phyloP scores from a whole-genome alignment of 1,284 basidiomycete genomes.

The Grifola frondosa region DNA sequence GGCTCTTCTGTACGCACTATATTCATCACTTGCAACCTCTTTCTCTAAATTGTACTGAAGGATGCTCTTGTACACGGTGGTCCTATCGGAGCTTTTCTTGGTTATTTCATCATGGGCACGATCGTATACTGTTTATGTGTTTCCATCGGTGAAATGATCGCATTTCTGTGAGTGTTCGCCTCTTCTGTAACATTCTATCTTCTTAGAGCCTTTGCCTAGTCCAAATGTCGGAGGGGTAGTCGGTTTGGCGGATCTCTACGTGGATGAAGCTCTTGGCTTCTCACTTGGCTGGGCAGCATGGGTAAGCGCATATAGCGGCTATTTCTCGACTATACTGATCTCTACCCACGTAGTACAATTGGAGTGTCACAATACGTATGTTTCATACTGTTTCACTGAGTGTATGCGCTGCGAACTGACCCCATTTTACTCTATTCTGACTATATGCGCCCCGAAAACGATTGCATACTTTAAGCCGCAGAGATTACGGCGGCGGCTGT shows the following conservation, averaged over 20 bases:
- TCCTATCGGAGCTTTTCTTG: slow-evolving; percentile 61
- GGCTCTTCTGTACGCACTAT: slow-evolving; percentile 29
- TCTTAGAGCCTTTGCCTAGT: slow-evolving; percentile 39
- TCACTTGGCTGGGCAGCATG: slow-evolving; percentile 33
- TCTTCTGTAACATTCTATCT: slow-evolving; percentile 7
- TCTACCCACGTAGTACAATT: slow-evolving; percentile 25
- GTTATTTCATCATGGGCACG: slow-evolving; percentile 54
- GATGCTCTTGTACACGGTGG: slow-evolving; percentile 58
- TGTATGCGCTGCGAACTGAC: too few relatives aligned
- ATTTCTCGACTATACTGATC: neutral
- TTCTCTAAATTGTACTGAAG: slow-evolving; percentile 44
- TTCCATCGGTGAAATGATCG: slow-evolving; percentile 34
- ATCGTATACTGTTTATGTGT: slow-evolving; percentile 41
- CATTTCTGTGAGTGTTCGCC: slow-evolving; percentile 25
- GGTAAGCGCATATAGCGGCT: slow-evolving; percentile 13
- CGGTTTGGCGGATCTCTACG: slow-evolving; percentile 55
- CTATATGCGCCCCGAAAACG: neutral
- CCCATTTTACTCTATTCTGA: neutral
- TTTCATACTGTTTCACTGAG: neutral
- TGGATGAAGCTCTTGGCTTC: slow-evolving; percentile 30
- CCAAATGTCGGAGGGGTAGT: slow-evolving; percentile 82
- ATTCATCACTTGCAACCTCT: neutral
- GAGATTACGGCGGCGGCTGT: slow-evolving; percentile 31
- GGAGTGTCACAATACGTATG: slow-evolving; percentile 32
- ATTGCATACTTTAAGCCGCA: slow-evolving; percentile 17